Conservation (phyloP, 2,329 filamentous ascomycete genomes). For the Fusarium xylarioides region DNA sequence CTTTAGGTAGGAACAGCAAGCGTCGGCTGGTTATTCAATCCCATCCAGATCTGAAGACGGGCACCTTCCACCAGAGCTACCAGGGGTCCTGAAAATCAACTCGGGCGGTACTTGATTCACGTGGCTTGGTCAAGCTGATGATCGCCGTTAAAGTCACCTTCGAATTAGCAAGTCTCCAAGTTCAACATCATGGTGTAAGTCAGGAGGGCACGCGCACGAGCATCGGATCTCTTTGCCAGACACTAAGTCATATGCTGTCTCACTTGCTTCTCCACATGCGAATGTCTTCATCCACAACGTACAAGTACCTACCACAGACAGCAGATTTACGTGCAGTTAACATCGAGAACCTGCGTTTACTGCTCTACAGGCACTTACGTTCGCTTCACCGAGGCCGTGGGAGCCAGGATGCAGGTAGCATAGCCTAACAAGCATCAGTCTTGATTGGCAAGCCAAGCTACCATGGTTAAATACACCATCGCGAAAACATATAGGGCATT, state of each 20-base stretch:
- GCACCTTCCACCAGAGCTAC: conserved; percentile 11
- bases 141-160: conserved; percentile 9
- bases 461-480: conserved; percentile 7
- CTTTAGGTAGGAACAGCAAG: conserved; percentile 5
- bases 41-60: conserved; percentile 1
- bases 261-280: conserved; percentile 17
- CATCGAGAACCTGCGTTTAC: conserved; percentile 29
- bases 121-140: conserved; percentile 32
- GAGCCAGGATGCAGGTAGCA: conserved; percentile 33
- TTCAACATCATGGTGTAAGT: conserved; percentile 1
- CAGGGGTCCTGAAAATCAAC: conserved; percentile 24
- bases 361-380: conserved; percentile 22
- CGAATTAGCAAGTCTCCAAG: not conserved
- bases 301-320: conserved; percentile 5
- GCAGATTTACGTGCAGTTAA: conserved; percentile 15
- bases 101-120: conserved; percentile 40
- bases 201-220: conserved; percentile 6
- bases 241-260: conserved; percentile 16
- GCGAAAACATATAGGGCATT: not conserved
- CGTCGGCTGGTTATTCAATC: conserved; percentile 10
- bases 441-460: conserved; percentile 11
- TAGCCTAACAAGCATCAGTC: conserved; percentile 14
- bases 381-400: conserved; percentile 24
- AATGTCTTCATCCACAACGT: conserved; percentile 8
- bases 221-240: not conserved